Base-by-base conservation (phyloP, 768 basidiomycete species). In the Tricholoma matsutake region DNA sequence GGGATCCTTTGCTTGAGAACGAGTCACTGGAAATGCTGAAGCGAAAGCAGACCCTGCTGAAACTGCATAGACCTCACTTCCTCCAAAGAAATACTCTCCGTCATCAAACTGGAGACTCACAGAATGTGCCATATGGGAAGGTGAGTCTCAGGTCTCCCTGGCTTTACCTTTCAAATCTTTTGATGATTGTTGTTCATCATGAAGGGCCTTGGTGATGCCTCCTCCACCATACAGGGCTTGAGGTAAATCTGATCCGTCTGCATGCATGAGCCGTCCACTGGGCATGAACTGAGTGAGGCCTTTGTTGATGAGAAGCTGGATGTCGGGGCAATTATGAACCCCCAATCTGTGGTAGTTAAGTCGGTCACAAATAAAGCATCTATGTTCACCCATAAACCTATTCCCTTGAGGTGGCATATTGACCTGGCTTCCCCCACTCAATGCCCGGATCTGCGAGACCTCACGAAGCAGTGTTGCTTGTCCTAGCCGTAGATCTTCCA, bases 301-400 rank as follows among this genome's bases (percentile, higher is more conserved):
- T 31, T 54, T 29, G 3, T 54, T 13, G 4, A 54, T 32, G 4
- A 54, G 29, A 5, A 2, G 29, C 6, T 16, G 5, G 8, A 32
- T 29, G 1, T 54, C 53, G 2, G 11, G 29, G 18, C 53, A 54
- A 29, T 54, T 16, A 8, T 6, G 28, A 4, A 32, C 6, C 6
- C 53, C 53, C 3, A n/a, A 11, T 10, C 41, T 43, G 18, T 43
- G 41, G n/a, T n/a, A n/a, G n/a, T n/a, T n/a, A 43, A 43, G n/a
- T n/a, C 6, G 4, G 3, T 54, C 59, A 20, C 64, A 65, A 18
- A 65, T 63, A 43, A 61, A 60, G 39, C 64, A 65, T 10, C 34
- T 6, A 32, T n/a, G n/a, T n/a, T n/a, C n/a, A n/a, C n/a, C n/a
- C n/a, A n/a, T n/a, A n/a, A n/a, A n/a, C n/a, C n/a, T n/a, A n/a